Evolutionary conservation across 208 protist species (phyloP), one percentile per base, ranked within the genome.

Genomic region (Crithidia sp.): DNA sequence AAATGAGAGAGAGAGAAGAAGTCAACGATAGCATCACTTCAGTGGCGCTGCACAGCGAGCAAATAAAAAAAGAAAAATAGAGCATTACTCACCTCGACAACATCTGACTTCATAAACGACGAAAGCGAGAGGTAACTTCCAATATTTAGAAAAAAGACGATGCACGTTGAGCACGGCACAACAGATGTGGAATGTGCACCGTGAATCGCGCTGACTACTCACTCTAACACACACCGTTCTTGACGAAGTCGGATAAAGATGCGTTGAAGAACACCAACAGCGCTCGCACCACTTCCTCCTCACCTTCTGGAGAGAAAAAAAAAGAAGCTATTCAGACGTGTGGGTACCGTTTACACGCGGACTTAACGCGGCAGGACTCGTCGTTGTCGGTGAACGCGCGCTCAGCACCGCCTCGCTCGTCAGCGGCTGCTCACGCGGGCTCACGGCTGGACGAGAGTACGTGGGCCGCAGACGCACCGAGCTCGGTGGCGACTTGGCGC

Each of bases 1-100:
- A 28, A 2, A n/a, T n/a, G n/a, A n/a, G 37, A n/a, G 62, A 66
- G 40, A 71, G 41, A 60, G 74, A 65, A 17, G 73, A 67, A 43
- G n/a, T 36, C 13, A 45, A 55, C 9, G 0, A 39, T 8, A 7
- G 5, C 45, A 28, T 28, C 28, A 28, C 28, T 28, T 28, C 28
- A 28, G 28, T 28, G 28, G 6, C 37, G 7, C 37, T 47, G 10
- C 37, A 16, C 12, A n/a, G 14, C 7, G 16, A 45, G 57, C 37
- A 41, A 0, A 17, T 19, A 14, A 17, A 50, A 47, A 65, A 44
- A 2, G 4, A 5, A 52, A 47, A 16, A 36, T 7, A 16, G 45
- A 5, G 44, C 28, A 57, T 28, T 28, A 28, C 28, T 28, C 28
- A 28, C 28, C 28, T 28, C 1, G 28, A 28, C 28, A 28, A 28